Percentiles rank a stretch among this genome's conserved stretches.
Conservation (phyloP, 805 yeast species). For the Yarrowia sp. region DNA sequence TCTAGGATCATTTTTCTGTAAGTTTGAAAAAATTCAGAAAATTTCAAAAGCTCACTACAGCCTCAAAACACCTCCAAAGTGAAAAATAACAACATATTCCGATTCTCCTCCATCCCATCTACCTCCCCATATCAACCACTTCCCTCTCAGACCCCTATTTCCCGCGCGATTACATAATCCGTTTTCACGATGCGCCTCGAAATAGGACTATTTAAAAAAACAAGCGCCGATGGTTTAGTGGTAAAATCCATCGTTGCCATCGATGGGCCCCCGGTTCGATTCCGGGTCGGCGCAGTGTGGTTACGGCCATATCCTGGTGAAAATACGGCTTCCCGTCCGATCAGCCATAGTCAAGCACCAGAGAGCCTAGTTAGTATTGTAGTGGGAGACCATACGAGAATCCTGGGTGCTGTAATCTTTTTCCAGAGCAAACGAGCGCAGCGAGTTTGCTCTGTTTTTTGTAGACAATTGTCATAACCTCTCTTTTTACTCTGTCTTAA, state of each 20-base stretch:
- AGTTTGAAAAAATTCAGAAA: no score
- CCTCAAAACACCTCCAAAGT: no score
- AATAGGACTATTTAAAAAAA: not conserved
- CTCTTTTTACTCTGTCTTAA: no score
- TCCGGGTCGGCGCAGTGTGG: not conserved
- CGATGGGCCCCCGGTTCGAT: constrained; percentile 11
- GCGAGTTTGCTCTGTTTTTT: no score
- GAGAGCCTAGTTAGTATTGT: constrained; percentile 14
- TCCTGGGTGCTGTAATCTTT: constrained; percentile 11
- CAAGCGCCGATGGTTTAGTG: constrained; percentile 2
- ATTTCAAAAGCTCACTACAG: no score
- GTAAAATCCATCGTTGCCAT: constrained; percentile 2
- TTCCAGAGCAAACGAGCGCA: no score
- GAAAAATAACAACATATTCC: no score
- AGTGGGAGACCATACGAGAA: constrained; percentile 17
- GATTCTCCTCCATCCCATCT: no score
- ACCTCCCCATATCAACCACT: no score
- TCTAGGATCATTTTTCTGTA: no score
- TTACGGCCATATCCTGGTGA: constrained; percentile 17
- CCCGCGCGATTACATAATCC: not conserved
- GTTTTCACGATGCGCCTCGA: not conserved
- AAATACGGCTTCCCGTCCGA: constrained; percentile 15
- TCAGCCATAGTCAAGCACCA: constrained; percentile 17
- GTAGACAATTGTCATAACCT: no score
- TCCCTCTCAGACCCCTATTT: no score